These are phyloP conservation scores for Capsicum baccatum DNA, from an alignment of 257 asterid genomes.

Conservation along the genomic window DNA sequence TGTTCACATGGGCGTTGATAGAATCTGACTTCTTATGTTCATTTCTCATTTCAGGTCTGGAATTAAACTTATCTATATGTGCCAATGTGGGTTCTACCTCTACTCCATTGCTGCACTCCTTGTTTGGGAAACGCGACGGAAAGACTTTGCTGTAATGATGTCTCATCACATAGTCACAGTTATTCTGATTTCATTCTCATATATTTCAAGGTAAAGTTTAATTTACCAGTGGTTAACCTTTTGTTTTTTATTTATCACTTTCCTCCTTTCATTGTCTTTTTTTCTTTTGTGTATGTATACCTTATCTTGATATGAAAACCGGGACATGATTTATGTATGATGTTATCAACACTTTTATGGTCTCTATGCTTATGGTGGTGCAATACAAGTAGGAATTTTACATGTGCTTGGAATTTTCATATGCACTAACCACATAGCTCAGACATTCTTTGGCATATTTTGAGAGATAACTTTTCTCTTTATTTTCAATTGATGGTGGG, in stretches of 20 bases:
- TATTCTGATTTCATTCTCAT: slow-evolving; percentile 70
- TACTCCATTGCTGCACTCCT: slow-evolving; percentile 85
- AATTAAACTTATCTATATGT: slow-evolving; percentile 74
- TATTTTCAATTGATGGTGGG: neutral
- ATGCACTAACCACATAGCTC: neutral
- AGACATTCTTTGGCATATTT: neutral
- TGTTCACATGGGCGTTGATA: neutral
- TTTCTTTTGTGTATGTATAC: neutral
- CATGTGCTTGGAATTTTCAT: neutral
- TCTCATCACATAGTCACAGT: slow-evolving; percentile 88
- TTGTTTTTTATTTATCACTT: neutral
- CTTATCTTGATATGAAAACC: neutral
- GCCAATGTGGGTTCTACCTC: slow-evolving; percentile 92
- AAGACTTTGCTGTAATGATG: slow-evolving; percentile 93
- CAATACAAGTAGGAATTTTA: neutral
- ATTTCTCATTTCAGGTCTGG: slow-evolving; percentile 54
- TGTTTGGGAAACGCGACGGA: slow-evolving; percentile 91
- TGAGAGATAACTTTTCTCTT: neutral
- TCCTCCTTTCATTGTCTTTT: neutral
- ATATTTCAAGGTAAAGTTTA: slow-evolving; percentile 64
- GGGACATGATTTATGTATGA: slow-evolving; percentile 8
- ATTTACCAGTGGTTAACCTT: slow-evolving; percentile 32
- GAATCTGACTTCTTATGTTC: slow-evolving; percentile 17
- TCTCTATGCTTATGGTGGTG: neutral
- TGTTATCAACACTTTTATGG: neutral